Evolutionary conservation across 768 basidiomycete species (phyloP).

Genomic region (Rhodotorula toruloides): DNA sequence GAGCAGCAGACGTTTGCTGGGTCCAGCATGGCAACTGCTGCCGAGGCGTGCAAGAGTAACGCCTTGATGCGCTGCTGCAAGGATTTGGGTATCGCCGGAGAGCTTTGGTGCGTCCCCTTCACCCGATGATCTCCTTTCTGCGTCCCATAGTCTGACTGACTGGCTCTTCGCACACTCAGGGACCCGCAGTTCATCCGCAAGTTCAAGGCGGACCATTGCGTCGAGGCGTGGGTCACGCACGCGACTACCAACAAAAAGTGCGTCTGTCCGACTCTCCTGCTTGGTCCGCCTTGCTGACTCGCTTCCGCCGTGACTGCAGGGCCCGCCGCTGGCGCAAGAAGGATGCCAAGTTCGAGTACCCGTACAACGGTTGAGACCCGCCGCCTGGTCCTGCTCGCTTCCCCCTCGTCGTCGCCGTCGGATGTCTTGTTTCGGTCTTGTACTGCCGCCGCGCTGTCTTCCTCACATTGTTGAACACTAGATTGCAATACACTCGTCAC

Average conservation of each 20-base stretch:
- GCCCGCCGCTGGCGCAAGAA: conserved; percentile 46
- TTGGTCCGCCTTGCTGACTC: background rate
- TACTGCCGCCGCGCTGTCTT: too few relatives aligned
- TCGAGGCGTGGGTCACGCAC: conserved; percentile 83
- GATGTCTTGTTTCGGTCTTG: background rate
- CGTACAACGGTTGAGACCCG: conserved; percentile 55
- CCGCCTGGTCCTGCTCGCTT: background rate
- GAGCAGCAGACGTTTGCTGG: conserved; percentile 97
- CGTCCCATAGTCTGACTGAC: background rate
- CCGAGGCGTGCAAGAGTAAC: conserved; percentile 92
- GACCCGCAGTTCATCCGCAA: conserved; percentile 92
- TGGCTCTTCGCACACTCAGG: conserved; percentile 51
- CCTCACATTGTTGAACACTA: too few relatives aligned
- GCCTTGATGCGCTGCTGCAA: conserved; percentile 97
- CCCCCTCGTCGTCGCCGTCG: background rate
- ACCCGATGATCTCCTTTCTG: background rate
- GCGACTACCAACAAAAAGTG: conserved; percentile 83
- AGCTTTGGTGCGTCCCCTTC: conserved; percentile 68
- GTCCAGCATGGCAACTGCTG: conserved; percentile 81
- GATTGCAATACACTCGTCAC: too few relatives aligned
- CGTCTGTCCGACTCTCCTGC: conserved; percentile 44
- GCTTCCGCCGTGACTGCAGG: conserved; percentile 12
- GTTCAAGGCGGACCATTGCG: conserved; percentile 76
- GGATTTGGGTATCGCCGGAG: conserved; percentile 90
- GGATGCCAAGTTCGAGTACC: conserved; percentile 63